Evolutionary conservation across 2,329 filamentous ascomycete genomes (phyloP).

Genomic region (Fusarium acutatum): DNA sequence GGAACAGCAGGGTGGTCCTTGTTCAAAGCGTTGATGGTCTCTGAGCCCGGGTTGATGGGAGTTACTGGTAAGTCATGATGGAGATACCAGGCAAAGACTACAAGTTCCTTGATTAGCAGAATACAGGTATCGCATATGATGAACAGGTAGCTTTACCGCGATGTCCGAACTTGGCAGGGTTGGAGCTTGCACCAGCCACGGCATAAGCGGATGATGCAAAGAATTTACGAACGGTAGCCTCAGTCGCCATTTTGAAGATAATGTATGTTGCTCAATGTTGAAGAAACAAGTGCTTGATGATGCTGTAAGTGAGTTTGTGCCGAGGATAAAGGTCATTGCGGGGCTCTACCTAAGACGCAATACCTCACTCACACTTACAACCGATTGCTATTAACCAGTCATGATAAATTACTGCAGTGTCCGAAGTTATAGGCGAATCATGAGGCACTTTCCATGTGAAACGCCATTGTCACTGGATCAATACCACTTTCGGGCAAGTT

Average conservation of each 20-base stretch:
- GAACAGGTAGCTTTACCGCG: slow-evolving; percentile 66
- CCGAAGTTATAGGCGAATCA: neutral
- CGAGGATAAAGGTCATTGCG: slow-evolving; percentile 28
- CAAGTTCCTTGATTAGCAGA: neutral
- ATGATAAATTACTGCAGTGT: neutral
- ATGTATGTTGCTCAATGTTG: neutral
- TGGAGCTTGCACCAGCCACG: slow-evolving; percentile 88
- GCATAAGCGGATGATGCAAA: slow-evolving; percentile 84
- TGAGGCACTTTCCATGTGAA: neutral
- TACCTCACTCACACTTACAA: slow-evolving; percentile 1
- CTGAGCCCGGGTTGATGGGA: slow-evolving; percentile 80
- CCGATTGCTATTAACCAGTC: slow-evolving; percentile 3
- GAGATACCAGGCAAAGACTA: slow-evolving; percentile 92
- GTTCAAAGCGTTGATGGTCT: slow-evolving; percentile 68
- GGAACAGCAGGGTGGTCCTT: slow-evolving; percentile 70
- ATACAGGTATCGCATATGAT: neutral
- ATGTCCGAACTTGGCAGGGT: slow-evolving; percentile 86
- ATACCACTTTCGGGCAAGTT: slow-evolving; percentile 41
- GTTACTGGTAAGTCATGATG: slow-evolving; percentile 77
- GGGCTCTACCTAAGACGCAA: slow-evolving; percentile 31
- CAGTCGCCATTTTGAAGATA: slow-evolving; percentile 63
- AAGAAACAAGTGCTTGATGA: neutral
- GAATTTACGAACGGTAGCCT: slow-evolving; percentile 78
- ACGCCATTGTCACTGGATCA: neutral
- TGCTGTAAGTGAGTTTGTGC: slow-evolving; percentile 7